Evolutionary conservation across 2,329 filamentous ascomycete species (phyloP), one percentile per base, ranked within the genome.

Genomic region (Exophiala viscosa): DNA sequence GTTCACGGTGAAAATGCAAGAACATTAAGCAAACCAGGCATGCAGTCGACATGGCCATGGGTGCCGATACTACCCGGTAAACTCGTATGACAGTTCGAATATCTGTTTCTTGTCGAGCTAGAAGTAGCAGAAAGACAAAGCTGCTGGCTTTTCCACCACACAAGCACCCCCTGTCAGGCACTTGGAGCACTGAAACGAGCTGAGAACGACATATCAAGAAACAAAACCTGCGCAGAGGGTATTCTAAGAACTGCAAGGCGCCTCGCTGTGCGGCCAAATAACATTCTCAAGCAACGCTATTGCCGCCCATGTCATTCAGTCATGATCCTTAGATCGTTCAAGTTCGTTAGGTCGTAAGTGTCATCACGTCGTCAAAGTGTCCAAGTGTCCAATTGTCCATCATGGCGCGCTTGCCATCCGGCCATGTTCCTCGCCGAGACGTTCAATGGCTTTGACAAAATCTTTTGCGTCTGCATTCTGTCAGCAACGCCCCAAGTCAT

Each of bases 371-470:
- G 23, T 5, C 23, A 7, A 28, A 28, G 8, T 7, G 32, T n/a
- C 46, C 32, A n/a, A n/a, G n/a, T 34, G 48, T 48, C n/a, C n/a
- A n/a, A n/a, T n/a, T 34, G 38, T 40, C 17, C 28, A 15, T 51
- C 44, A 54, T 28, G 50, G 42, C 38, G 39, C n/a, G 39, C 45
- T 13, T 20, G 36, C 47, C 14, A 39, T 49, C 15, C 36, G 49
- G 31, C 53, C 53, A 47, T 56, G 45, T n/a, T 59, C 56, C 48
- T 57, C 58, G 45, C 54, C 42, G 17, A 71, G 60, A 28, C 67
- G 62, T 5, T 62, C 51, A 42, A 75, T 67, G 1, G 59, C 64
- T 8, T 65, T 59, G 15, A 69, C 48, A 52, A 75, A 75, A 6
- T 56, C 61, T 15, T 67, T 64, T 5, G 72, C 70, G 62, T 75